phyloP scores from a whole-genome alignment of 176 grass and related monocot genomes.

The Tillandsia leiboldiana region DNA sequence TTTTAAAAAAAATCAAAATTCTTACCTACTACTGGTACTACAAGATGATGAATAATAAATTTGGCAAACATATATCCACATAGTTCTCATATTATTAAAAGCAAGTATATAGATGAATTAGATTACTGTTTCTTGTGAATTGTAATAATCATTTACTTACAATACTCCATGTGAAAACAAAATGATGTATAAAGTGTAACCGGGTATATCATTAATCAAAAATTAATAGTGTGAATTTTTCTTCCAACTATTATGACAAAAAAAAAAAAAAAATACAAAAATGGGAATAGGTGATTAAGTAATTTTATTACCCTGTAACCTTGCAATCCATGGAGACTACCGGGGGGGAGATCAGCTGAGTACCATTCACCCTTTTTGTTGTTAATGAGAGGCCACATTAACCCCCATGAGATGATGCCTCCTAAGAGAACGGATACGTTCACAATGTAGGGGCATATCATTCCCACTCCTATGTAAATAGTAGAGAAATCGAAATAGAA shows the following conservation, averaged over 20 bases:
- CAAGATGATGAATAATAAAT: not conserved
- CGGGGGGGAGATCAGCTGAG: conserved; percentile 20
- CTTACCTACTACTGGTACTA: not conserved
- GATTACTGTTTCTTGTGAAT: too few relatives aligned
- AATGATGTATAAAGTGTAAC: too few relatives aligned
- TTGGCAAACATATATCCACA: too few relatives aligned
- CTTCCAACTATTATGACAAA: too few relatives aligned
- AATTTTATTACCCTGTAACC: conserved; percentile 43
- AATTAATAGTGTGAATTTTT: too few relatives aligned
- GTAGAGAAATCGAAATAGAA: conserved; percentile 77
- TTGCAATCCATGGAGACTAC: conserved; percentile 53
- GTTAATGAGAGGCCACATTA: conserved; percentile 75
- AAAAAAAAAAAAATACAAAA: not conserved
- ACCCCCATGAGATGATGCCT: conserved; percentile 53
- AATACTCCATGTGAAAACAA: too few relatives aligned
- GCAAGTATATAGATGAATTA: too few relatives aligned
- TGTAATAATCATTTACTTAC: too few relatives aligned
- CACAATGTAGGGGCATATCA: conserved; percentile 88
- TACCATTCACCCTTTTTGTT: conserved; percentile 68
- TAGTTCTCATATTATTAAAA: too few relatives aligned
- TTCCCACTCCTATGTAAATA: conserved; percentile 78
- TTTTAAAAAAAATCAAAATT: not conserved
- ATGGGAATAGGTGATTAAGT: not conserved
- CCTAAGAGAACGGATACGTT: conserved; percentile 62
- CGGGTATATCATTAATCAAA: too few relatives aligned